Evolutionary conservation across 202 grass and related monocot species (phyloP), one percentile per base, ranked within the genome.

Genomic region (Zizania palustris): DNA sequence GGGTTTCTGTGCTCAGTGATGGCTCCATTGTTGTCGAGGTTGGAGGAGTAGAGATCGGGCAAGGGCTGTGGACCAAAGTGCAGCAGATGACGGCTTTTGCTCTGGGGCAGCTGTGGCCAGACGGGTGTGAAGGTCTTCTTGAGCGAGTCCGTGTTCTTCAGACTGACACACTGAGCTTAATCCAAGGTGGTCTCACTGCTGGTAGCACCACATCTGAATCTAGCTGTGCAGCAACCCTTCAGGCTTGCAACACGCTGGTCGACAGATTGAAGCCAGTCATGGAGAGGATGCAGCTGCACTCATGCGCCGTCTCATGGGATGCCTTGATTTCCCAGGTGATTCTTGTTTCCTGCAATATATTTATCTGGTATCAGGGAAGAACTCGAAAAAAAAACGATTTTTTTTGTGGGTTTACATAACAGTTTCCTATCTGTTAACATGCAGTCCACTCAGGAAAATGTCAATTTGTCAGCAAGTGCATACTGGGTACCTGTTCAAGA

Each of bases 61-160:
- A 97, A 79, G 93, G 93, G 15, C 58, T 97, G 60, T 97, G 93
- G 93, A 93, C 93, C 11, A 97, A 97, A 80, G 93, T 97, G 11
- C 88, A 97, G 48, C 93, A 97, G 40, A 85, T 85, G 72, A 70
- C 93, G 0, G 87, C 83, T 28, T 97, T 88, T 71, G 86, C 80
- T 14, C 56, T 97, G 16, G 89, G 81, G 64, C 75, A 85, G 67
- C 42, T 97, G 15, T 97, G 85, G 82, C 76, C 84, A 11, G 60
- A 88, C 20, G 82, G 75, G 14, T 69, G 53, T 46, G 41, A 82
- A 73, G 81, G 67, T 49, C 90, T 97, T 80, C 85, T 97, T 50
- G 82, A 80, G 3, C 82, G 72, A 77, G 72, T 93, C 38, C 80
- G 90, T 15, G 65, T 97, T 68, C 76, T 97, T 74, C 93, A 93